Evolutionary conservation across 257 asterid species (phyloP).

Genomic region (Solanum etuberosum): DNA sequence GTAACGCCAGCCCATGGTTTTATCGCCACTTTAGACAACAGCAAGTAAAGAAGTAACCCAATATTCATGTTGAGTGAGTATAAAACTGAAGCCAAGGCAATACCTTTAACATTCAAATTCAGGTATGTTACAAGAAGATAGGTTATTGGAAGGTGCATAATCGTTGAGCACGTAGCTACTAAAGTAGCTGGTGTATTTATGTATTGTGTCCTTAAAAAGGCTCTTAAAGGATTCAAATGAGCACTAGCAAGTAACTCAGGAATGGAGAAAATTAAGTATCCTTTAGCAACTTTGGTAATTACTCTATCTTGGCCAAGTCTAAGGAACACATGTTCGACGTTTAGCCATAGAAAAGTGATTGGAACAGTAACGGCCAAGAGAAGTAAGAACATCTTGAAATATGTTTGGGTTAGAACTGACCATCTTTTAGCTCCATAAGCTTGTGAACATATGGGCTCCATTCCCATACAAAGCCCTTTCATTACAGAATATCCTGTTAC

Average conservation of each 20-base stretch:
- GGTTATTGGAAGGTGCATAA: slow-evolving; percentile 49
- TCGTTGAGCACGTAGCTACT: slow-evolving; percentile 44
- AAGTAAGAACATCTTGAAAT: slow-evolving; percentile 51
- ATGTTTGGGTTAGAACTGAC: slow-evolving; percentile 49
- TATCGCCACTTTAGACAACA: slow-evolving; percentile 38
- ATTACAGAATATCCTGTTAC: slow-evolving; percentile 65
- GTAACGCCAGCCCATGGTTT: slow-evolving; percentile 61
- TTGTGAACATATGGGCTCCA: slow-evolving; percentile 86
- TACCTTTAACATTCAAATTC: slow-evolving; percentile 42
- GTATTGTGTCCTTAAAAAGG: slow-evolving; percentile 58
- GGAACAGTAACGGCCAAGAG: slow-evolving; percentile 52
- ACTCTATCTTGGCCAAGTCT: slow-evolving; percentile 51
- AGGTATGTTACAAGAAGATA: slow-evolving; percentile 47
- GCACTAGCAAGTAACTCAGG: slow-evolving; percentile 56
- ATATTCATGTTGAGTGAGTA: slow-evolving; percentile 51
- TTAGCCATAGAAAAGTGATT: slow-evolving; percentile 50
- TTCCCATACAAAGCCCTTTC: slow-evolving; percentile 70
- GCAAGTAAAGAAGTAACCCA: slow-evolving; percentile 41
- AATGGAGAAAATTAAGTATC: slow-evolving; percentile 42
- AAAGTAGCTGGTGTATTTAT: slow-evolving; percentile 48
- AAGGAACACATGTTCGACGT: slow-evolving; percentile 40
- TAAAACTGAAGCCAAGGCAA: slow-evolving; percentile 53
- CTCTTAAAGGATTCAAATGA: slow-evolving; percentile 46
- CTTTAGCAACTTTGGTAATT: slow-evolving; percentile 43
- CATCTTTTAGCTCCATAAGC: slow-evolving; percentile 69